Percentiles rank a stretch among this genome's conserved stretches.
These are phyloP conservation scores for Kazachstania africana DNA, from an alignment of 805 yeast species.

Conservation along the genomic window DNA sequence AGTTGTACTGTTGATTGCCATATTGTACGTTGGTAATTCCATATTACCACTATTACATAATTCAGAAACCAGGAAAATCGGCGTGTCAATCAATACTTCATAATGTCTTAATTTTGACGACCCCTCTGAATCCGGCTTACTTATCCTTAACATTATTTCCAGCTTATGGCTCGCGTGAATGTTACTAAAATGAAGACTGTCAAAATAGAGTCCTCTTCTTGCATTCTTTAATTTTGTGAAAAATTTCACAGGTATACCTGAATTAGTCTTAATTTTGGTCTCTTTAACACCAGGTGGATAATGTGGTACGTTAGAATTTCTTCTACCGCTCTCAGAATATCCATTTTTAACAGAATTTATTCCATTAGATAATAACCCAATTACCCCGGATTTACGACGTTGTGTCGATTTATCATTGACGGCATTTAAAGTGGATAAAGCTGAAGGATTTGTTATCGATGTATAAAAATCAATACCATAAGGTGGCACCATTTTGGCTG, in stretches of 20 bases:
- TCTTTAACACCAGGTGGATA: no score
- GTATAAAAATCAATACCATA: conserved; percentile 24
- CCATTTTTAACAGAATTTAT: neutral
- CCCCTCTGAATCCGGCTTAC: conserved; percentile 42
- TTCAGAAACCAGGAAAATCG: conserved; percentile 42
- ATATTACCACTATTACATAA: conserved; percentile 28
- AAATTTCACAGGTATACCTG: conserved; percentile 11
- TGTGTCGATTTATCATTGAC: conserved; percentile 1
- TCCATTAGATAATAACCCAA: conserved; percentile 12
- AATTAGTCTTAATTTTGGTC: conserved; percentile 5
- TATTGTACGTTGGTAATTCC: conserved; percentile 29
- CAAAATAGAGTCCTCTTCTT: conserved; percentile 40
- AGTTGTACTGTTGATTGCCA: conserved; percentile 9
- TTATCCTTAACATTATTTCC: conserved; percentile 57
- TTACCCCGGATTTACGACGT: conserved; percentile 2
- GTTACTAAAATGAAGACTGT: conserved; percentile 45
- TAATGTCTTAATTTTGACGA: conserved; percentile 51
- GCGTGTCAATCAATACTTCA: conserved; percentile 73
- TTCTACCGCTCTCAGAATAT: neutral
- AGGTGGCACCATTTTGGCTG: conserved; percentile 19
- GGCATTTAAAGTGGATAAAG: neutral
- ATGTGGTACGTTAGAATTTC: no score
- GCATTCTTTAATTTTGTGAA: conserved; percentile 14
- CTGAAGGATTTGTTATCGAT: conserved; percentile 5
- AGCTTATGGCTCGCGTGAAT: conserved; percentile 53